These are phyloP conservation scores for Dimocarpus longan DNA, from an alignment of 345 rosid species.

Conservation along the genomic window DNA sequence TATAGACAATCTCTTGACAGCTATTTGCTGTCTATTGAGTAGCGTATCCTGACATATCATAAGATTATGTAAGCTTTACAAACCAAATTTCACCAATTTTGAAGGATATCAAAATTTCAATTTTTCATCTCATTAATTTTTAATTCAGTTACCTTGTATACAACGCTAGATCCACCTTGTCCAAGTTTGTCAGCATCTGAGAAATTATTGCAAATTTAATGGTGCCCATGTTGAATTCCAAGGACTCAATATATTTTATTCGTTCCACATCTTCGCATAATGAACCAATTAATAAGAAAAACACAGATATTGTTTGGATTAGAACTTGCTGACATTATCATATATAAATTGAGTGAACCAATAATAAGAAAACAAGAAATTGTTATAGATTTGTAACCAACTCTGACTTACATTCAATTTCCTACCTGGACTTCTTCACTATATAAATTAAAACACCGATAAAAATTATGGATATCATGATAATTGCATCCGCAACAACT, in stretches of 20 bases:
- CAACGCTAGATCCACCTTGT: slow-evolving; percentile 49
- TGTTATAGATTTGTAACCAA: neutral
- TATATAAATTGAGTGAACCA: too few species aligned
- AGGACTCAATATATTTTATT: neutral
- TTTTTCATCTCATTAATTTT: neutral
- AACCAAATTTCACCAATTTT: neutral
- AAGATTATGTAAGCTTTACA: neutral
- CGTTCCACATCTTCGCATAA: neutral
- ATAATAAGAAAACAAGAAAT: neutral
- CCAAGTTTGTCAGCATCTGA: slow-evolving; percentile 36
- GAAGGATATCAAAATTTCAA: neutral
- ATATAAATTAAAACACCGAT: neutral
- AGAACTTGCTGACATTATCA: too few species aligned
- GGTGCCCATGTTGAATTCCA: slow-evolving; percentile 24
- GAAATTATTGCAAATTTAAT: slow-evolving; percentile 34
- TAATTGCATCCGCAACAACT: neutral
- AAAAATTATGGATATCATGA: neutral
- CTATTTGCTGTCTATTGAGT: slow-evolving; percentile 28
- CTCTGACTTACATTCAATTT: neutral
- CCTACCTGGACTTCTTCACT: neutral
- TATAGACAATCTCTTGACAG: slow-evolving; percentile 38
- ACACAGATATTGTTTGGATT: too few species aligned
- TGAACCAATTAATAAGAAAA: neutral
- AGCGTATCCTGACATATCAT: slow-evolving; percentile 30
- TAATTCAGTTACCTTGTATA: slow-evolving; percentile 34